These are phyloP conservation scores for Globisporangium emineosum DNA, from an alignment of 352 stramenopile genomes.

Conservation along the genomic window DNA sequence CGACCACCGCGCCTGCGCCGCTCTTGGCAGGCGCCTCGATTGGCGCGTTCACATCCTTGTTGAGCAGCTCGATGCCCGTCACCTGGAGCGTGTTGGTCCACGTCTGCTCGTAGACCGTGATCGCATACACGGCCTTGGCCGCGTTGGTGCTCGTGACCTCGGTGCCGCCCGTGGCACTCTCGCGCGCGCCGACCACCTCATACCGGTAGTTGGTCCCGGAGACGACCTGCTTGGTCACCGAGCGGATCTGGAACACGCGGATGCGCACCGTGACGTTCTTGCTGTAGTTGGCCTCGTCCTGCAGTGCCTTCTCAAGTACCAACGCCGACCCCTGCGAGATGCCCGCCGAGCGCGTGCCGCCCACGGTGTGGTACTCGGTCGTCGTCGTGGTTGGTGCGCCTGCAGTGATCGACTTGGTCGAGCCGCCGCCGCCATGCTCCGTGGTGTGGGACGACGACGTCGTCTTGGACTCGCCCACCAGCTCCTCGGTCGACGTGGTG, in stretches of 20 bases:
- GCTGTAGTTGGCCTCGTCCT: constrained; percentile 27
- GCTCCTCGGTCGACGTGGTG: background rate
- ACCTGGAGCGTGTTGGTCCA: constrained; percentile 67
- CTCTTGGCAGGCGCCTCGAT: background rate
- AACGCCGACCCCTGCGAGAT: background rate
- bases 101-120: constrained; percentile 55
- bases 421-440: background rate
- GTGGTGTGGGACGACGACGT: background rate
- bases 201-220: constrained; percentile 78
- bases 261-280: constrained; percentile 26
- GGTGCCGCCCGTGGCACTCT: constrained; percentile 39
- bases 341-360: background rate
- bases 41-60: background rate
- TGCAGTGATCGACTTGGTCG: background rate
- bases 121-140: constrained; percentile 31
- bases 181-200: constrained; percentile 33
- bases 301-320: constrained; percentile 20
- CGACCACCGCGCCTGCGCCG: background rate
- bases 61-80: constrained; percentile 24
- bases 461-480: background rate
- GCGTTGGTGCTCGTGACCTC: constrained; percentile 20
- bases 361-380: background rate
- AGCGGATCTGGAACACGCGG: constrained; percentile 37
- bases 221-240: constrained; percentile 46
- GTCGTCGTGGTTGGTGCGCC: background rate